Evolutionary conservation across 2,329 filamentous ascomycete species (phyloP).

Genomic region (Calonectria pteridis): DNA sequence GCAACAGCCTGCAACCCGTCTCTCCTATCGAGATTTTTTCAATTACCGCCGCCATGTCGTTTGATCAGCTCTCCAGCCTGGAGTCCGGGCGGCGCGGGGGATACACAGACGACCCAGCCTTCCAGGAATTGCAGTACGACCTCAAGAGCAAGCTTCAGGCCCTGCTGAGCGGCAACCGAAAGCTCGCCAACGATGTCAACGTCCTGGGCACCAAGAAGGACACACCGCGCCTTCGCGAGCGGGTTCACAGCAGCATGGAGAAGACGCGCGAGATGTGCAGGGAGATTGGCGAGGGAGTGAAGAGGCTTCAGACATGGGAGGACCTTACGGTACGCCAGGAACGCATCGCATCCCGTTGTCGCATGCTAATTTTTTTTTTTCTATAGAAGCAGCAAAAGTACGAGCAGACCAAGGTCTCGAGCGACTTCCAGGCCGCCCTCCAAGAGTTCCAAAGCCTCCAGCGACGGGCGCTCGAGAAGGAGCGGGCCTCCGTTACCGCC

Average conservation of each 20-base stretch:
- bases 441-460: constrained; percentile 95
- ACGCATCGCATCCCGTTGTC: constrained; percentile 8
- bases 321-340: constrained; percentile 75
- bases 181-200: constrained; percentile 85
- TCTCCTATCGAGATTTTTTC: constrained; percentile 2
- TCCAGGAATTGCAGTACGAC: constrained; percentile 83
- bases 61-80: constrained; percentile 85
- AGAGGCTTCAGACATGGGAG: constrained; percentile 89
- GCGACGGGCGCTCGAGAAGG: constrained; percentile 89
- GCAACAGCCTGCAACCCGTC: background rate
- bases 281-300: constrained; percentile 91
- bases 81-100: constrained; percentile 83
- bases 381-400: constrained; percentile 91
- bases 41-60: constrained; percentile 76
- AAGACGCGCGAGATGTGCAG: constrained; percentile 90
- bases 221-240: constrained; percentile 89
- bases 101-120: constrained; percentile 94
- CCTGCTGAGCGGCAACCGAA: constrained; percentile 88
- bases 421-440: constrained; percentile 90
- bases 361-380: constrained; percentile 29
- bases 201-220: constrained; percentile 92
- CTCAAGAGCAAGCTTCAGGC: constrained; percentile 91
- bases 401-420: constrained; percentile 93
- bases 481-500: constrained; percentile 86
- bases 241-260: constrained; percentile 88